phyloP scores from a whole-genome alignment of 2,329 filamentous ascomycete genomes.

The Scedosporium minutisporum region DNA sequence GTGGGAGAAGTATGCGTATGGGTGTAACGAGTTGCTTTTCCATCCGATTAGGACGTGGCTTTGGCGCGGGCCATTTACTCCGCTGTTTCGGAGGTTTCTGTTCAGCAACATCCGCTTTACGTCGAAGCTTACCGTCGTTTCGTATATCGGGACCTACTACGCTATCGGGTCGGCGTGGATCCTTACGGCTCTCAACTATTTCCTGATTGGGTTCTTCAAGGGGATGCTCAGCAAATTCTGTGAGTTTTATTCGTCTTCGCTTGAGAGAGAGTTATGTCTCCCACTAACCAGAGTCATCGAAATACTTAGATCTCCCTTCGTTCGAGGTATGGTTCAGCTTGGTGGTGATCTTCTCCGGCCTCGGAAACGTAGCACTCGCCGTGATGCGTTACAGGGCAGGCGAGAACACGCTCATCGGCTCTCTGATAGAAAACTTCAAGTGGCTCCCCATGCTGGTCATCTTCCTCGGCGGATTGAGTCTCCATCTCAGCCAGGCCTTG shows the following conservation, averaged over 20 bases:
- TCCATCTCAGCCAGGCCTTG: slow-evolving; percentile 73
- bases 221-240: slow-evolving; percentile 69
- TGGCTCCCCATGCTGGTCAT: slow-evolving; percentile 67
- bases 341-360: slow-evolving; percentile 66
- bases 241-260: too few relatives aligned
- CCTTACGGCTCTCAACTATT: slow-evolving; percentile 65
- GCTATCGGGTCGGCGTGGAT: slow-evolving; percentile 69
- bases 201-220: slow-evolving; percentile 76
- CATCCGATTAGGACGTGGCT: slow-evolving; percentile 67
- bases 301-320: slow-evolving; percentile 56
- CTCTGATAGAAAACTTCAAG: slow-evolving; percentile 57
- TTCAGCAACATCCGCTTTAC: slow-evolving; percentile 64
- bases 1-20: slow-evolving; percentile 83
- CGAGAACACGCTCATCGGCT: slow-evolving; percentile 48
- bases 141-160: slow-evolving; percentile 69
- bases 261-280: too few relatives aligned
- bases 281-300: too few relatives aligned
- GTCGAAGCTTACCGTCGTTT: slow-evolving; percentile 66
- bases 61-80: slow-evolving; percentile 66
- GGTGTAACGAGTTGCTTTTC: slow-evolving; percentile 74
- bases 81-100: slow-evolving; percentile 66
- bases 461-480: slow-evolving; percentile 71
- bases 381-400: slow-evolving; percentile 64
- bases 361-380: slow-evolving; percentile 63
- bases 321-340: slow-evolving; percentile 77